Conservation (phyloP, 768 basidiomycete species). For the Chalciporus pseudorubinellus region DNA sequence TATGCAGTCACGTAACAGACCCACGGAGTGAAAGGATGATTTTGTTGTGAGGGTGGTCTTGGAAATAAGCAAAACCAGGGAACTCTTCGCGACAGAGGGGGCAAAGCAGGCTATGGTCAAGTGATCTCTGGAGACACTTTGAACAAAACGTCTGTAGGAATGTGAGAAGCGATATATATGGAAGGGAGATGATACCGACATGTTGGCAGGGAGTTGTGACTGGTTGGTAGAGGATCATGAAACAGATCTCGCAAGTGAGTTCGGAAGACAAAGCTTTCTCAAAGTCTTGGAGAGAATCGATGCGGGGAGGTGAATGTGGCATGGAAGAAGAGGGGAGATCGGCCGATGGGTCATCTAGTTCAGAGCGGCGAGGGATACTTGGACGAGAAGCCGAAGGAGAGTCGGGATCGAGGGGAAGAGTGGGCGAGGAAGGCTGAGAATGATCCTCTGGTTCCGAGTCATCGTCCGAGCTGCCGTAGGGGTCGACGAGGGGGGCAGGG, state of each 20-base stretch:
- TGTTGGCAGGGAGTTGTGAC: constrained; percentile 96
- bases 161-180: constrained; percentile 9
- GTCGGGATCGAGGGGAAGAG: constrained; percentile 4
- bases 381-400: constrained; percentile 19
- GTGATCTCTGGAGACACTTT: constrained; percentile 83
- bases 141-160: constrained; percentile 78
- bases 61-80: constrained; percentile 74
- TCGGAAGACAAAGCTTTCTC: constrained; percentile 64
- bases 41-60: constrained; percentile 76
- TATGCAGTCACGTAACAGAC: constrained; percentile 18
- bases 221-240: constrained; percentile 77
- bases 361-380: constrained; percentile 25
- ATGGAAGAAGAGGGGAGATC: constrained; percentile 20
- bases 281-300: constrained; percentile 38
- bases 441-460: constrained; percentile 31
- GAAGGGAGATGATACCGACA: constrained; percentile 43
- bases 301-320: constrained; percentile 13
- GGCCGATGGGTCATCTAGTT: constrained; percentile 33
- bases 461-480: constrained; percentile 30
- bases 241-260: constrained; percentile 90
- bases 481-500: constrained; percentile 15
- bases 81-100: constrained; percentile 83
- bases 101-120: constrained; percentile 81
- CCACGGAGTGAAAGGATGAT: constrained; percentile 66
- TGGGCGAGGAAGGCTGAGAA: constrained; percentile 9